A percentile compares a stretch with the other conserved stretches of the same genome.
These are phyloP conservation scores for Solanum pinnatisectum DNA, from an alignment of 257 asterid species.

Conservation along the genomic window DNA sequence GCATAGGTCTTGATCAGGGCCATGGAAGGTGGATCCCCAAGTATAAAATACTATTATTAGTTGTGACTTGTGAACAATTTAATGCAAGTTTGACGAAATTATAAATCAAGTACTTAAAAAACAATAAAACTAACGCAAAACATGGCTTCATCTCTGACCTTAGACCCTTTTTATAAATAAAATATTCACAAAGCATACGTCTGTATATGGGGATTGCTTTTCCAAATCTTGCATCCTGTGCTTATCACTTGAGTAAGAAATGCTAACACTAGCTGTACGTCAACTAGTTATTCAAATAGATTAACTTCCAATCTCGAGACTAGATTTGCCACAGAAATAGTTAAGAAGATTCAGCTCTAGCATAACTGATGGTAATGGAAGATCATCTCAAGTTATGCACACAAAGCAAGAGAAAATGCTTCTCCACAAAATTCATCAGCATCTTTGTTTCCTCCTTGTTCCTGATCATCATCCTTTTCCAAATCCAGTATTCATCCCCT, in stretches of 20 bases:
- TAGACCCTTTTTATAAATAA: neutral
- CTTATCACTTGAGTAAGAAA: neutral
- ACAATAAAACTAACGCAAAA: neutral
- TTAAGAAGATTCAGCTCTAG: neutral
- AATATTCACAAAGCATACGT: neutral
- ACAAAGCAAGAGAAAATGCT: conserved; percentile 5
- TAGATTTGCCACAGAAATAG: neutral
- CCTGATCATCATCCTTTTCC: neutral
- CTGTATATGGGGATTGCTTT: neutral
- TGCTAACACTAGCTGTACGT: neutral
- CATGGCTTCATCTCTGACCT: neutral
- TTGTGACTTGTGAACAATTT: neutral
- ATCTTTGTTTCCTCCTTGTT: neutral
- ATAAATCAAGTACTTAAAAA: neutral
- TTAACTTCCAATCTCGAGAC: conserved; percentile 5
- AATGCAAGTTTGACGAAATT: neutral
- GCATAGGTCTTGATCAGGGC: neutral
- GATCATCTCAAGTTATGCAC: neutral
- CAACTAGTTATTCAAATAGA: neutral
- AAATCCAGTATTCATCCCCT: neutral
- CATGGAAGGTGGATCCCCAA: neutral
- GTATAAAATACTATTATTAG: neutral
- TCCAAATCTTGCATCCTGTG: neutral
- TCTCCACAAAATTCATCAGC: neutral
- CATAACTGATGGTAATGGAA: conserved; percentile 1